Evolutionary conservation across 108 stramenopile genomes (phyloP).

Genomic region (Pseudonitzschia multiseries): DNA sequence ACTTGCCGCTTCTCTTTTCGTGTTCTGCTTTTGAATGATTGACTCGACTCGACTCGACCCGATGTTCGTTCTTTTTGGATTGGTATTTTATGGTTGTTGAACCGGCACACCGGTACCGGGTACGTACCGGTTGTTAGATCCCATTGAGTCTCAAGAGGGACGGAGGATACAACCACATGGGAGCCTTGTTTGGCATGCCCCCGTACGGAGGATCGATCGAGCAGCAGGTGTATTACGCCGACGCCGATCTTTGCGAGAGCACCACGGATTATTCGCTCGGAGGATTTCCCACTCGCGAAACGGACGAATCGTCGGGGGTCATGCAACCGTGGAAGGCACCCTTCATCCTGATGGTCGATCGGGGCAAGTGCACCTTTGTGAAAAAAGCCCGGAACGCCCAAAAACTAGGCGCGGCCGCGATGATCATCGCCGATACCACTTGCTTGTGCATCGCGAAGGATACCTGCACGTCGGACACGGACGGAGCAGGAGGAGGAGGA

Average conservation of each 20-base stretch:
- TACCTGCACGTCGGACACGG: slow-evolving; percentile 22
- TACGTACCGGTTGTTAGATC: no score
- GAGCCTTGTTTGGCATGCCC: slow-evolving; percentile 92
- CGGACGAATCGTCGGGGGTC: slow-evolving; percentile 34
- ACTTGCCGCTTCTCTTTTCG: no score
- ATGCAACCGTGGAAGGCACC: slow-evolving; percentile 72
- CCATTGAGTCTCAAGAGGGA: not conserved
- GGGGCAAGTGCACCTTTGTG: slow-evolving; percentile 93
- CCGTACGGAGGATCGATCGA: slow-evolving; percentile 89
- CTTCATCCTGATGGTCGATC: slow-evolving; percentile 92
- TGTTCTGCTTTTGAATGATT: no score
- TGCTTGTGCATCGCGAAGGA: slow-evolving; percentile 74
- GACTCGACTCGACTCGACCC: no score
- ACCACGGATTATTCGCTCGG: slow-evolving; percentile 48
- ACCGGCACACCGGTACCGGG: no score
- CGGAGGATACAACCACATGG: slow-evolving; percentile 89
- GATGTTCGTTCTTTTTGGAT: not conserved
- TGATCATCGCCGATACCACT: slow-evolving; percentile 89
- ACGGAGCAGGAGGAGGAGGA: no score
- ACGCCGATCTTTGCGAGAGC: slow-evolving; percentile 67
- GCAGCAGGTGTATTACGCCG: slow-evolving; percentile 82
- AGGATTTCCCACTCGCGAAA: slow-evolving; percentile 59
- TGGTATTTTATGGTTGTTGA: no score
- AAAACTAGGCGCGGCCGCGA: slow-evolving; percentile 85
- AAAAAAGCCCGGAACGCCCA: slow-evolving; percentile 89